Evolutionary conservation across 192 early-diverging fungal genomes (phyloP), one percentile per base, ranked within the genome.

Genomic region (Lunasporangiospora selenospora): DNA sequence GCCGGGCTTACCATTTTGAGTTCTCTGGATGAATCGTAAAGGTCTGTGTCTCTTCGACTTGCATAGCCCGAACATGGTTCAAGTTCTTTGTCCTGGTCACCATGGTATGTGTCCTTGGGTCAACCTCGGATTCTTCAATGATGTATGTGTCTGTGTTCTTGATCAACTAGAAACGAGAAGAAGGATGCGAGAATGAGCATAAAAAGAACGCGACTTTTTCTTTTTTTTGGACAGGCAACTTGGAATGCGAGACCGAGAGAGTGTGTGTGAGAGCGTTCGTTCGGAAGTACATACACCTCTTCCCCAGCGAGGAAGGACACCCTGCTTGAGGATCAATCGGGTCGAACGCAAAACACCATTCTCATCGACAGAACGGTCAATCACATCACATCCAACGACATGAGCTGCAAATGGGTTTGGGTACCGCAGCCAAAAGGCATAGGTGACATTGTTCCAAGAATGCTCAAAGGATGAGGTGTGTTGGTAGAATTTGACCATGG

Each of bases 401-500:
- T 99, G 98, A 8, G 88, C 84, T 4, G 98, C 92, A 77, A 94
- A 97, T 24, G 98, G 98, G 75, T 99, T 99, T 43, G 98, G 98
- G 80, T 99, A 99, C 41, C 97, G 90, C 65, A 92, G 77, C 86
- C 90, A 95, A 55, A 98, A 92, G 19, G 95, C 95, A 53, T 84
- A 85, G 10, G 95, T 93, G 48, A 98, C 93, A 52, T 84, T 89
- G 33, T 83, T 81, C 93, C 93, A 95, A 37, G 88, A 83, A 60
- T 89, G 83, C 80, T 93, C 88, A 60, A 89, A 94, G 19, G 83
- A 79, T 55, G 84, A 87, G n/a, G 83, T 88, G 38, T 90, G 88
- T 42, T 93, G 87, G 67, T 87, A 94, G 57, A 94, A 90, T 53
- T 91, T 92, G 67, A 92, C 90, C 90, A 92, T 94, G 62, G 45